Evolutionary conservation across 2,329 filamentous ascomycete genomes (phyloP).

Genomic region (Pseudogymnoascus sp.): DNA sequence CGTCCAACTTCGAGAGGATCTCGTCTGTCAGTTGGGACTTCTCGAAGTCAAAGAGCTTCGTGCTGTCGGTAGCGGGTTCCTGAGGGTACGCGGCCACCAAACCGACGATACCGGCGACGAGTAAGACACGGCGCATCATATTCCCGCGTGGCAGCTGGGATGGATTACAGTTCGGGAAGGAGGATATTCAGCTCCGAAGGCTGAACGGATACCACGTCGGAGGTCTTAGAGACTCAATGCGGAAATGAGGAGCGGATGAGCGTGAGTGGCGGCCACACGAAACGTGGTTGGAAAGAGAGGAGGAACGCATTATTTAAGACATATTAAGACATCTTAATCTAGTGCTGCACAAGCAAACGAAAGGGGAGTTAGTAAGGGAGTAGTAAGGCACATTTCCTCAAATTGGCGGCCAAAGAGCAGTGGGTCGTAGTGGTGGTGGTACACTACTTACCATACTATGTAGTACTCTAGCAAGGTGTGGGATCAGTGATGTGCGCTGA

Average conservation of each 20-base stretch:
- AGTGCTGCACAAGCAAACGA: background rate
- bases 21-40: conserved; percentile 6
- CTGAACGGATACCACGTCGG: background rate
- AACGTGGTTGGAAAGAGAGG: conserved; percentile 1
- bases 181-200: conserved; percentile 5
- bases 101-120: conserved; percentile 4
- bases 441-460: background rate
- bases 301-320: background rate
- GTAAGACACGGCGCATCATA: conserved; percentile 9
- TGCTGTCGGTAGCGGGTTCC: background rate
- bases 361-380: conserved; percentile 8
- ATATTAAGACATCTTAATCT: conserved; percentile 6
- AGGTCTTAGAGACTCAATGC: background rate
- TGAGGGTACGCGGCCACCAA: background rate
- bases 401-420: background rate
- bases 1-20: conserved; percentile 4
- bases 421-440: background rate
- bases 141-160: background rate
- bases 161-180: background rate
- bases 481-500: background rate
- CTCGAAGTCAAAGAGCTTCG: conserved; percentile 9
- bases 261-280: background rate
- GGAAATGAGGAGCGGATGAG: background rate
- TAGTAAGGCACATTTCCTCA: background rate
- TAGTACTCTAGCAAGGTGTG: background rate